These are phyloP conservation scores for Dendrobium catenatum DNA, from an alignment of 106 monocot genomes.

Conservation along the genomic window DNA sequence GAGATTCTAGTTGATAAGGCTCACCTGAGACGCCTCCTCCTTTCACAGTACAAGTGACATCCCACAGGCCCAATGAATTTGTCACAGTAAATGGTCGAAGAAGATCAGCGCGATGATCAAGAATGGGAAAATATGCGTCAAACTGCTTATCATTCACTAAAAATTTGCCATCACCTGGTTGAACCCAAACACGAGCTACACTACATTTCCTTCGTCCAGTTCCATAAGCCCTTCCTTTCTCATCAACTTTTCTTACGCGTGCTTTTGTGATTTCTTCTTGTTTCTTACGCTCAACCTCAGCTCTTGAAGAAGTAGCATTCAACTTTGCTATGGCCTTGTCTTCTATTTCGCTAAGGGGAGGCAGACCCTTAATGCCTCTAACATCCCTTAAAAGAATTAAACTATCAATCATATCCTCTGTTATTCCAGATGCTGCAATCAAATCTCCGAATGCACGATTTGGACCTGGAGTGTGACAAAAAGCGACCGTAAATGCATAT, in stretches of 20 bases:
- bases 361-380: slow-evolving; percentile 68
- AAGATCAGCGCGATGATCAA: slow-evolving; percentile 87
- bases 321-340: slow-evolving; percentile 55
- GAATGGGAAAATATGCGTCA: slow-evolving; percentile 80
- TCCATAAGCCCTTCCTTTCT: slow-evolving; percentile 91
- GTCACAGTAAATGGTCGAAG: slow-evolving; percentile 83
- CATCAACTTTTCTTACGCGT: slow-evolving; percentile 82
- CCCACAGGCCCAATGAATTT: slow-evolving; percentile 80
- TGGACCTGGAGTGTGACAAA: slow-evolving; percentile 47
- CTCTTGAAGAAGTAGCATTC: slow-evolving; percentile 60
- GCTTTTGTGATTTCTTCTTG: slow-evolving; percentile 77
- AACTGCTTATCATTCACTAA: slow-evolving; percentile 82
- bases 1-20: not conserved
- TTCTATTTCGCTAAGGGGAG: slow-evolving; percentile 82
- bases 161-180: slow-evolving; percentile 83
- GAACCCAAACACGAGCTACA: slow-evolving; percentile 85
- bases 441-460: slow-evolving; percentile 91
- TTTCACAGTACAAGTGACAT: slow-evolving; percentile 87
- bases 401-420: slow-evolving; percentile 92
- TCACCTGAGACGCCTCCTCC: slow-evolving; percentile 93
- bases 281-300: slow-evolving; percentile 62
- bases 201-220: slow-evolving; percentile 95
- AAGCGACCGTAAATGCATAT: not conserved
- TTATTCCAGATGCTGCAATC: slow-evolving; percentile 78
- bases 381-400: slow-evolving; percentile 88